Percentiles rank a stretch among this genome's conserved stretches.
Conservation (phyloP, 495 filamentous ascomycete genomes). For the Aspergillus hancockii region DNA sequence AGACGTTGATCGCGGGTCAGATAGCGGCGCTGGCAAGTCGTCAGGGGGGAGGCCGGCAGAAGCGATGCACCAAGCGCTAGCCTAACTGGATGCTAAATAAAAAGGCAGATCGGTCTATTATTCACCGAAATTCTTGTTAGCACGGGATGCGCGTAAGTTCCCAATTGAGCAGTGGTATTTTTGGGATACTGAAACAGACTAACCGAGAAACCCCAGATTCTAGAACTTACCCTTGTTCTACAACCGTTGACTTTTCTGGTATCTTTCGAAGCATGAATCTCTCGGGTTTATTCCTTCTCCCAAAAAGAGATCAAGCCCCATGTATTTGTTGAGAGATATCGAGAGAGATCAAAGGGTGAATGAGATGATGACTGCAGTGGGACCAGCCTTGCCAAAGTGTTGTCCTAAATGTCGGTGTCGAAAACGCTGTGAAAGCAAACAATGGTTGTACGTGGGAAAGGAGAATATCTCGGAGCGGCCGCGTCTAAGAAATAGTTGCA, state of each 20-base stretch:
- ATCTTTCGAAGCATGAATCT: constrained; percentile 6
- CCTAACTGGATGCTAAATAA: constrained; percentile 3
- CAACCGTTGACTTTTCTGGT: background rate
- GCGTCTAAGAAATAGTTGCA: constrained; percentile 15
- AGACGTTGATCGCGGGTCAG: constrained; percentile 21
- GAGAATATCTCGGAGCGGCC: constrained; percentile 9
- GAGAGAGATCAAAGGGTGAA: background rate
- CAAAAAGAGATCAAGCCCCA: background rate
- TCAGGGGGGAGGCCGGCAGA: constrained; percentile 5
- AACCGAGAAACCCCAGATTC: constrained; percentile 9
- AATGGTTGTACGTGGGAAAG: constrained; percentile 1
- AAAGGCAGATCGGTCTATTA: background rate
- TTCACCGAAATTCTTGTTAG: constrained; percentile 3
- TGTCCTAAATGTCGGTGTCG: constrained; percentile 10
- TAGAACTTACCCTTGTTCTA: constrained; percentile 10
- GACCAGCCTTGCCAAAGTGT: constrained; percentile 29
- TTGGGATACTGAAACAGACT: constrained; percentile 3
- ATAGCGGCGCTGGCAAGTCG: constrained; percentile 4
- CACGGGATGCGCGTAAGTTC: constrained; percentile 2
- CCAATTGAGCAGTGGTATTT: constrained; percentile 1
- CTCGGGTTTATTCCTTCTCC: constrained; percentile 4
- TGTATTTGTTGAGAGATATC: background rate
- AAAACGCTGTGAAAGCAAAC: constrained; percentile 6
- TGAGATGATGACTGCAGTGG: constrained; percentile 22
- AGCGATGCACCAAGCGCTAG: constrained; percentile 7